Evolutionary conservation across 1,284 basidiomycete genomes (phyloP), one percentile per base, ranked within the genome.

Genomic region (Rhodotorula sp.): DNA sequence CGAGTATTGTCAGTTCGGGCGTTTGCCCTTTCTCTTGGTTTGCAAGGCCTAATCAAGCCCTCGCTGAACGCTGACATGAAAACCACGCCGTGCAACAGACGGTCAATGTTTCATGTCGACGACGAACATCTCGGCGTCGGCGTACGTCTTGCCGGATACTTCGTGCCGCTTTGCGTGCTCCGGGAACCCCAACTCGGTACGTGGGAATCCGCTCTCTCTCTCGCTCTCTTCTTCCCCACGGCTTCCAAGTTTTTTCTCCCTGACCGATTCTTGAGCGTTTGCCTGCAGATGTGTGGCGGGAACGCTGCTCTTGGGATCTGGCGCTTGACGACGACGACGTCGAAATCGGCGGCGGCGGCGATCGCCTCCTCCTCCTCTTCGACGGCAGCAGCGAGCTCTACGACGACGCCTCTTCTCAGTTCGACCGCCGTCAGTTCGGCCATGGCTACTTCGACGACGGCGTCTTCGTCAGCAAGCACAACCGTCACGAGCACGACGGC

Each of bases 61-160:
- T 29, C 29, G 29, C 29, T 3, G 29, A 29, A 29, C 29, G 29
- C 29, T 29, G 29, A 29, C 29, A 29, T 29, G 2, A 29, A 29
- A 29, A 29, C 3, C 29, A 10, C 4, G n/a, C 43, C 20, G 3
- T 20, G 0, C 21, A 56, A 56, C 68, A 56, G 65, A 56, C n/a
- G n/a, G 54, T 12, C 68, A 73, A 16, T 73, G 71, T 62, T 73
- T 48, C 34, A 63, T 58, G 49, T 65, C 62, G n/a, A 64, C 61
- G 39, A 31, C 57, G 18, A 23, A 58, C 20, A 62, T 74, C 39
- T 57, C 64, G 20, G 57, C 59, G 15, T 23, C 34, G 20, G 52
- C 64, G 14, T 57, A 39, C 56, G 48, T 43, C 43, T 31, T 74
- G 31, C 34, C 54, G 43, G 69, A 49, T 18, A 51, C 58, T 8